phyloP scores from a whole-genome alignment of 257 asterid genomes.

The Nicotiana otophora region DNA sequence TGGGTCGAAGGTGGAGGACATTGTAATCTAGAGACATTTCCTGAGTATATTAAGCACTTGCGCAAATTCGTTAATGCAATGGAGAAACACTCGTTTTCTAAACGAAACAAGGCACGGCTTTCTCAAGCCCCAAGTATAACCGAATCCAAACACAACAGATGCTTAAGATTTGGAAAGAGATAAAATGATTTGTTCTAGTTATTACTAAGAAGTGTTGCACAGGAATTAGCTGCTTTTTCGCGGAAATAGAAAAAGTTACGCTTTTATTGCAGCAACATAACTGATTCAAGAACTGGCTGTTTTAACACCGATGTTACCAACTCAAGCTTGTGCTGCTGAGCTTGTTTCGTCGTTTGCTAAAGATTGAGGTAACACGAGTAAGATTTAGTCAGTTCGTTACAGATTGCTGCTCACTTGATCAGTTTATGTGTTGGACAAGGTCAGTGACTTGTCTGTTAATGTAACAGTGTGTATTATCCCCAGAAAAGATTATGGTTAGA shows the following conservation, averaged over 20 bases:
- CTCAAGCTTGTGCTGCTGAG: slow-evolving; percentile 4
- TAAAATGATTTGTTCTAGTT: slow-evolving; percentile 11
- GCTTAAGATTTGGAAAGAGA: slow-evolving; percentile 73
- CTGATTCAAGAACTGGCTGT: slow-evolving; percentile 3
- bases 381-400: neutral
- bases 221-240: neutral
- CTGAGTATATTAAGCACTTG: slow-evolving; percentile 81
- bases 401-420: slow-evolving; percentile 1
- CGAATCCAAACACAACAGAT: slow-evolving; percentile 60
- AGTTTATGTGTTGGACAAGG: neutral
- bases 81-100: slow-evolving; percentile 84
- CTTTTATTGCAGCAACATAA: neutral
- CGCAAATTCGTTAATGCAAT: slow-evolving; percentile 70
- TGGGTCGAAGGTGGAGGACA: slow-evolving; percentile 99
- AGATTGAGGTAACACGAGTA: neutral
- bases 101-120: slow-evolving; percentile 34
- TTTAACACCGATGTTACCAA: neutral
- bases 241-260: neutral
- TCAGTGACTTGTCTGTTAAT: slow-evolving; percentile 10
- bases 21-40: slow-evolving; percentile 92
- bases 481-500: slow-evolving; percentile 7
- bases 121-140: slow-evolving; percentile 29
- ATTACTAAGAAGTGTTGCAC: neutral
- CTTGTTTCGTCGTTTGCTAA: neutral
- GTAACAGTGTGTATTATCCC: slow-evolving; percentile 14